These are phyloP conservation scores for Arctostaphylos glauca DNA, from an alignment of 148 eudicot genomes.

Conservation along the genomic window DNA sequence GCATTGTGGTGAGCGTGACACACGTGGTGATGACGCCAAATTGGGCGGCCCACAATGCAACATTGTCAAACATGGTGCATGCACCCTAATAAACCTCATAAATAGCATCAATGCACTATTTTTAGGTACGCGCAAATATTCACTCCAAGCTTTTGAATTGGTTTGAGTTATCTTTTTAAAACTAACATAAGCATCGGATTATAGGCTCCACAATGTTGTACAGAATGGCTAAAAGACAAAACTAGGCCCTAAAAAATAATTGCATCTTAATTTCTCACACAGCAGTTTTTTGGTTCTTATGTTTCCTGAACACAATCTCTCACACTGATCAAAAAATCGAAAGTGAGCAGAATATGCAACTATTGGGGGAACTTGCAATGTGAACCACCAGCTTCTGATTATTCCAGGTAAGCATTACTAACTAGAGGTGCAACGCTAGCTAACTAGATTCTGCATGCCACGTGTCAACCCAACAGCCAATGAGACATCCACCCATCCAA, in stretches of 20 bases:
- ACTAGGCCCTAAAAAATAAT: neutral
- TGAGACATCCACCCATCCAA: constrained; percentile 36
- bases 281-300: neutral
- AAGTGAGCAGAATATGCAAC: neutral
- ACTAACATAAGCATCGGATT: no score
- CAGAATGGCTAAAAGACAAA: neutral
- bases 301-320: neutral
- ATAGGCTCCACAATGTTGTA: neutral
- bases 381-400: constrained; percentile 50
- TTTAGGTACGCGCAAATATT: no score
- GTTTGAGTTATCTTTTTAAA: no score
- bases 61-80: no score
- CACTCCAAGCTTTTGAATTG: no score
- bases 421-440: constrained; percentile 10
- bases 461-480: constrained; percentile 57
- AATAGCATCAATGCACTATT: no score
- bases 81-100: no score
- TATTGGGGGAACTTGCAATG: constrained; percentile 14
- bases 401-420: constrained; percentile 27
- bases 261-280: neutral
- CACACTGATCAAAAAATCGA: neutral
- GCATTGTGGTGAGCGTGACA: no score
- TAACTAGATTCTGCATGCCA: constrained; percentile 49
- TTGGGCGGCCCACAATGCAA: no score
- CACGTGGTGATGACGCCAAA: no score